Conservation (phyloP, 2,329 filamentous ascomycete species). For the Alternaria ventricosa region DNA sequence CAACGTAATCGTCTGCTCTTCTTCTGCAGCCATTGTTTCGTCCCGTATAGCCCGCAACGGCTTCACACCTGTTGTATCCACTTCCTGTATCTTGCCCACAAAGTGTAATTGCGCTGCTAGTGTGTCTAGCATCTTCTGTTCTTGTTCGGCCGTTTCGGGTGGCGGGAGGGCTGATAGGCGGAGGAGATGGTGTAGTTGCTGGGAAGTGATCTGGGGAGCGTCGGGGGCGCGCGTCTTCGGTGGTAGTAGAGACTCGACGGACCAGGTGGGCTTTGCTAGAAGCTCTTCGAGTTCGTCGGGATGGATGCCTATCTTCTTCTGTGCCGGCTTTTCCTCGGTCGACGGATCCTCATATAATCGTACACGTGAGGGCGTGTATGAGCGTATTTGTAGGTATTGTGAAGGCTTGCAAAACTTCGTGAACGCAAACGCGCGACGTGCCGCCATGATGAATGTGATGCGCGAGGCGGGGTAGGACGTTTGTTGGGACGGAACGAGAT, state of each 20-base stretch:
- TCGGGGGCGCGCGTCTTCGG: slow-evolving; percentile 35
- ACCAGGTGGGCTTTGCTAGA: slow-evolving; percentile 80
- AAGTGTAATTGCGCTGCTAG: slow-evolving; percentile 87
- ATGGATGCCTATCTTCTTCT: slow-evolving; percentile 19
- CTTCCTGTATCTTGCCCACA: slow-evolving; percentile 81
- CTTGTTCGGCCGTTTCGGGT: slow-evolving; percentile 67
- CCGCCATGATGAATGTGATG: slow-evolving; percentile 20
- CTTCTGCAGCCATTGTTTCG: slow-evolving; percentile 66
- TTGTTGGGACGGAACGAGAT: neutral
- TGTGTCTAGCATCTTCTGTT: slow-evolving; percentile 73
- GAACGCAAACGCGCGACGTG: slow-evolving; percentile 13
- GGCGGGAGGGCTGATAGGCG: slow-evolving; percentile 86
- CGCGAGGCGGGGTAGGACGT: neutral
- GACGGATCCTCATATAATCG: neutral
- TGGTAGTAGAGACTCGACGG: slow-evolving; percentile 76
- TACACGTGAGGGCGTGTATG: slow-evolving; percentile 9
- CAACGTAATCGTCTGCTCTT: slow-evolving; percentile 66
- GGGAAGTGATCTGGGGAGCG: slow-evolving; percentile 61
- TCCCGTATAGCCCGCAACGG: slow-evolving; percentile 83
- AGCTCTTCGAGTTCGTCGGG: slow-evolving; percentile 47
- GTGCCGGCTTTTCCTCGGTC: neutral
- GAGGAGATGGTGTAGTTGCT: slow-evolving; percentile 81
- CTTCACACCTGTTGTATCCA: slow-evolving; percentile 74
- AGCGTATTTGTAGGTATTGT: slow-evolving; percentile 6
- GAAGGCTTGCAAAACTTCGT: slow-evolving; percentile 3